Evolutionary conservation across 495 filamentous ascomycete genomes (phyloP).

Genomic region (Beverwykella pulmonaria): DNA sequence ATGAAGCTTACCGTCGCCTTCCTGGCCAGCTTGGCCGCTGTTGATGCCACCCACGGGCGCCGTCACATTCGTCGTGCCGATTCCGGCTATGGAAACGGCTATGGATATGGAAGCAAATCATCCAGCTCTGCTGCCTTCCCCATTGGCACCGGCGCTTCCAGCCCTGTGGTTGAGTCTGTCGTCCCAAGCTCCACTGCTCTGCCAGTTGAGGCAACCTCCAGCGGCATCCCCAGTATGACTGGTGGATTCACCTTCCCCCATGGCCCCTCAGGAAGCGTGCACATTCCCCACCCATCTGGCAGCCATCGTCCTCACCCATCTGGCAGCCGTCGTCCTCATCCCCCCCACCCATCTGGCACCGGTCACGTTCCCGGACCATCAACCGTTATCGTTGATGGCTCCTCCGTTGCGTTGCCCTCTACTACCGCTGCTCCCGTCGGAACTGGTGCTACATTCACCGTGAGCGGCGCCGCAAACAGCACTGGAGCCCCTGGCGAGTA

Average conservation of each 20-base stretch:
- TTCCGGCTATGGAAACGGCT: conserved; percentile 14
- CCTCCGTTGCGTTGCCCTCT: not conserved
- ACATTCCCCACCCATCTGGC: not conserved
- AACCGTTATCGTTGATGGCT: not conserved
- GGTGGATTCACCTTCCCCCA: not conserved
- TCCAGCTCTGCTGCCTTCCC: not conserved
- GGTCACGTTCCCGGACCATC: not conserved
- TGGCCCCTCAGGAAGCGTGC: not conserved
- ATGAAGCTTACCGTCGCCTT: conserved; percentile 38
- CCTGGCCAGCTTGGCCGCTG: conserved; percentile 27
- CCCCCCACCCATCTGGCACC: not conserved
- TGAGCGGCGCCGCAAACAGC: conserved; percentile 9
- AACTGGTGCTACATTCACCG: not conserved
- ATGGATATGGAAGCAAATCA: conserved; percentile 11
- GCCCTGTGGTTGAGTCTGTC: not conserved
- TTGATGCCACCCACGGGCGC: conserved; percentile 24
- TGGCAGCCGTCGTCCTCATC: not conserved
- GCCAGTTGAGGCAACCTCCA: not conserved
- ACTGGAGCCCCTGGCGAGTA: not conserved
- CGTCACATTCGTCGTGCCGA: conserved; percentile 22
- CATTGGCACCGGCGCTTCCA: conserved; percentile 2
- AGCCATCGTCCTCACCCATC: not conserved
- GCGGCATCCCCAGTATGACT: not conserved
- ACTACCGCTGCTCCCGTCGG: conserved; percentile 14
- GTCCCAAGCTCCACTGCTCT: not conserved